Percentiles rank a stretch among this genome's conserved stretches.
These are phyloP conservation scores for Globisporangium nodosum DNA, from an alignment of 352 stramenopile species.

Conservation along the genomic window DNA sequence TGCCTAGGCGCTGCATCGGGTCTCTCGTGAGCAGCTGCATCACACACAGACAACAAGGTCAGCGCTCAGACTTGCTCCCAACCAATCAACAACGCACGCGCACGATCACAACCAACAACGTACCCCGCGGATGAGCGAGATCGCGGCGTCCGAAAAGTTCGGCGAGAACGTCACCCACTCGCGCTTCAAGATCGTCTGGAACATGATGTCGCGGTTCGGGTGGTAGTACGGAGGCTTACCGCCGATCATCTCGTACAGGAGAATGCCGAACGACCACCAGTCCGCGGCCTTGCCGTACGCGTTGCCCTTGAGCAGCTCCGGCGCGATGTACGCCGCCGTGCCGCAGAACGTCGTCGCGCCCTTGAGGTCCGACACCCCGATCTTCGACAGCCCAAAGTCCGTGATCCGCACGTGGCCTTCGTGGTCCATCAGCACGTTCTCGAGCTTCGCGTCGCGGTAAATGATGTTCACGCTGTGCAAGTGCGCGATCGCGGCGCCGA, in stretches of 20 bases:
- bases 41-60: background rate
- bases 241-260: slow-evolving; percentile 96
- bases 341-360: slow-evolving; percentile 92
- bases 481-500: slow-evolving; percentile 87
- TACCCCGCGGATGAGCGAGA: slow-evolving; percentile 91
- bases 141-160: slow-evolving; percentile 88
- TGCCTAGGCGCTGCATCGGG: slow-evolving; percentile 93
- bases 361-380: slow-evolving; percentile 81
- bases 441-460: slow-evolving; percentile 94
- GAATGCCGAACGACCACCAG: slow-evolving; percentile 93
- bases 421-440: slow-evolving; percentile 94
- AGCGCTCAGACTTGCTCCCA: background rate
- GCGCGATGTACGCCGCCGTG: slow-evolving; percentile 91
- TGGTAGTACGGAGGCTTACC: slow-evolving; percentile 90
- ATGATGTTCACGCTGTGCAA: slow-evolving; percentile 95
- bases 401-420: slow-evolving; percentile 93
- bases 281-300: slow-evolving; percentile 90
- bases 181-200: slow-evolving; percentile 89
- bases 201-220: slow-evolving; percentile 90
- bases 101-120: slow-evolving; percentile 12
- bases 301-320: slow-evolving; percentile 87
- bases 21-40: slow-evolving; percentile 94
- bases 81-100: background rate
- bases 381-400: slow-evolving; percentile 93
- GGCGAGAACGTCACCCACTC: slow-evolving; percentile 94